Percentiles rank a stretch among this genome's conserved stretches.
Conservation (phyloP, 352 stramenopile species). For the Phytophthora hybrid region DNA sequence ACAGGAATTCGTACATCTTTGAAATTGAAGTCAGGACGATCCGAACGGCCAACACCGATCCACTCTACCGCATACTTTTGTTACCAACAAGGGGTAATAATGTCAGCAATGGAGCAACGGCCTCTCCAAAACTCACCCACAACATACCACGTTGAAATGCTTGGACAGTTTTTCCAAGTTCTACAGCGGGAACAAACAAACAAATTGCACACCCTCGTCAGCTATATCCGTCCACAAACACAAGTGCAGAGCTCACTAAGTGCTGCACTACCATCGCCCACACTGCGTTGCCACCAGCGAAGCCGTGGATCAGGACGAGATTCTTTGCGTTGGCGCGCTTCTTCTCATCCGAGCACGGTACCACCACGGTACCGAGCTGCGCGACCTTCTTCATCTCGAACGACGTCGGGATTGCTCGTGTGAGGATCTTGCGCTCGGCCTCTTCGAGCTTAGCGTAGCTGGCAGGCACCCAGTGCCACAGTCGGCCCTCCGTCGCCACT, state of each 20-base stretch:
- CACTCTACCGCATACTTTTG: slow-evolving; percentile 85
- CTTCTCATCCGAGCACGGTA: slow-evolving; percentile 72
- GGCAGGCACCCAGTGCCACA: slow-evolving; percentile 82
- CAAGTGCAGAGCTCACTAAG: background rate
- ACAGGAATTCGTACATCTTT: slow-evolving; percentile 55
- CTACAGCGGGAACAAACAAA: slow-evolving; percentile 25
- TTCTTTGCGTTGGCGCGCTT: slow-evolving; percentile 65
- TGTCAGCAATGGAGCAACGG: background rate
- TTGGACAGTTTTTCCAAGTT: slow-evolving; percentile 79
- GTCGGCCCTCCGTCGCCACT: slow-evolving; percentile 58
- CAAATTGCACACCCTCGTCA: background rate
- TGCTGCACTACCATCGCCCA: slow-evolving; percentile 67
- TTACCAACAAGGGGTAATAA: background rate
- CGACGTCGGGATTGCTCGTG: slow-evolving; percentile 45
- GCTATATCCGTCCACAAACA: background rate
- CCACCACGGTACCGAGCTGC: slow-evolving; percentile 78
- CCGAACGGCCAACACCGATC: slow-evolving; percentile 82
- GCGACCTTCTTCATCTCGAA: slow-evolving; percentile 88
- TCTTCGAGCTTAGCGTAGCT: slow-evolving; percentile 73
- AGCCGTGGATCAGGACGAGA: slow-evolving; percentile 86
- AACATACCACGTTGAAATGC: slow-evolving; percentile 87
- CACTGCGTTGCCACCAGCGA: slow-evolving; percentile 78
- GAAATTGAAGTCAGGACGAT: slow-evolving; percentile 78
- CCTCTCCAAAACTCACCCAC: background rate
- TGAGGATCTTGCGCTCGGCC: slow-evolving; percentile 69